phyloP scores from a whole-genome alignment of 208 protist species.

The Angomonas ambiguus region DNA sequence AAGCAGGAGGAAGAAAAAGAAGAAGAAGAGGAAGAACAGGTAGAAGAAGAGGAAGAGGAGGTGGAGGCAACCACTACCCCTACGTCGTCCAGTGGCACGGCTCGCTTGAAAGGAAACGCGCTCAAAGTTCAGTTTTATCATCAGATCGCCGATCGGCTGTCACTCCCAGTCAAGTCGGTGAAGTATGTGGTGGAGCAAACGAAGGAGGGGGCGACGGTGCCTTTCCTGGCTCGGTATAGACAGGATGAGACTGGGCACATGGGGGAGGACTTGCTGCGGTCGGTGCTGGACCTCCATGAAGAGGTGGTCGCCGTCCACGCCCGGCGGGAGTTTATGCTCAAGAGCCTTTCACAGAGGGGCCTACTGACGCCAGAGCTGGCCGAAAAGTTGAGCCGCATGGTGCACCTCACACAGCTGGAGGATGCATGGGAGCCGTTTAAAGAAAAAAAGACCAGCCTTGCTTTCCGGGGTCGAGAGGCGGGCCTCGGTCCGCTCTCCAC shows the following conservation, averaged over 20 bases:
- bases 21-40: neutral
- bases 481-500: slow-evolving; percentile 54
- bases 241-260: slow-evolving; percentile 72
- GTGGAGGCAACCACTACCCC: neutral
- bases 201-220: slow-evolving; percentile 72
- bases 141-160: slow-evolving; percentile 38
- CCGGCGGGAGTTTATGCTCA: slow-evolving; percentile 74
- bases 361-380: slow-evolving; percentile 61
- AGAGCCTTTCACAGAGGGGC: slow-evolving; percentile 53
- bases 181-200: slow-evolving; percentile 58
- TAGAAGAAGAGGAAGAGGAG: neutral
- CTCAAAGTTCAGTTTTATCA: slow-evolving; percentile 11
- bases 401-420: slow-evolving; percentile 73
- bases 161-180: slow-evolving; percentile 23
- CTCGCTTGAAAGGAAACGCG: too few relatives aligned
- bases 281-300: slow-evolving; percentile 56
- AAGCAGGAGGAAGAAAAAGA: neutral
- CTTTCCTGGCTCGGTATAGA: slow-evolving; percentile 87
- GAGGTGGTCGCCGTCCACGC: slow-evolving; percentile 71
- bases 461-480: slow-evolving; percentile 62
- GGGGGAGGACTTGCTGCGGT: slow-evolving; percentile 52
- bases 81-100: too few relatives aligned
- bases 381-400: slow-evolving; percentile 34
- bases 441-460: slow-evolving; percentile 65
- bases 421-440: slow-evolving; percentile 86